These are phyloP conservation scores for Endotrypanum monterogeii DNA, from an alignment of 208 protist genomes.

Conservation along the genomic window DNA sequence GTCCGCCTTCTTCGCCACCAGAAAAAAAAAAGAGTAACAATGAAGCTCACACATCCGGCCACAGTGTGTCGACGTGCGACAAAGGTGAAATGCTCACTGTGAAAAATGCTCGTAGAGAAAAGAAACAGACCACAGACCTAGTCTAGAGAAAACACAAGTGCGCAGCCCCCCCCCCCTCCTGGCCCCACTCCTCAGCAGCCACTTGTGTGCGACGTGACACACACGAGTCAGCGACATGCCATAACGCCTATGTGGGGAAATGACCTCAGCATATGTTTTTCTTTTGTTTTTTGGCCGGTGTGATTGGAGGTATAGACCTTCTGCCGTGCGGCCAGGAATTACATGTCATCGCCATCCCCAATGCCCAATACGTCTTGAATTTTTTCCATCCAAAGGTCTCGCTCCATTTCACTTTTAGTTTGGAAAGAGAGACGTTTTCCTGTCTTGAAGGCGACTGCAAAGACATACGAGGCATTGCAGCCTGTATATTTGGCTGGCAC, in stretches of 20 bases:
- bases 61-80: neutral
- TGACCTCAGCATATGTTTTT: too few relatives aligned
- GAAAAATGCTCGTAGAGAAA: neutral
- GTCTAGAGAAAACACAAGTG: neutral
- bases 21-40: neutral
- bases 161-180: neutral
- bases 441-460: constrained; percentile 79
- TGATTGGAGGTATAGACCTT: neutral
- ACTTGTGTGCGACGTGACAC: neutral
- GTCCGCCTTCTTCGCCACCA: too few relatives aligned
- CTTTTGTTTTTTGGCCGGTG: neutral
- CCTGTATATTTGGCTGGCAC: constrained; percentile 80
- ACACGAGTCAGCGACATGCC: neutral
- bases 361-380: constrained; percentile 84
- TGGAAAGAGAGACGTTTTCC: constrained; percentile 78
- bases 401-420: constrained; percentile 58
- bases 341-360: constrained; percentile 48
- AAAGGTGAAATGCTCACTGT: too few relatives aligned
- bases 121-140: neutral
- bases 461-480: constrained; percentile 68
- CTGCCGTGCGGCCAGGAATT: constrained; percentile 19
- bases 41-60: neutral
- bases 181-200: too few relatives aligned
- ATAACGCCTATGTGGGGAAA: too few relatives aligned
- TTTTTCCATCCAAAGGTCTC: constrained; percentile 79